Percentiles rank a stretch among this genome's conserved stretches.
phyloP scores from a whole-genome alignment of 352 stramenopile genomes.

The Globisporangium polare region DNA sequence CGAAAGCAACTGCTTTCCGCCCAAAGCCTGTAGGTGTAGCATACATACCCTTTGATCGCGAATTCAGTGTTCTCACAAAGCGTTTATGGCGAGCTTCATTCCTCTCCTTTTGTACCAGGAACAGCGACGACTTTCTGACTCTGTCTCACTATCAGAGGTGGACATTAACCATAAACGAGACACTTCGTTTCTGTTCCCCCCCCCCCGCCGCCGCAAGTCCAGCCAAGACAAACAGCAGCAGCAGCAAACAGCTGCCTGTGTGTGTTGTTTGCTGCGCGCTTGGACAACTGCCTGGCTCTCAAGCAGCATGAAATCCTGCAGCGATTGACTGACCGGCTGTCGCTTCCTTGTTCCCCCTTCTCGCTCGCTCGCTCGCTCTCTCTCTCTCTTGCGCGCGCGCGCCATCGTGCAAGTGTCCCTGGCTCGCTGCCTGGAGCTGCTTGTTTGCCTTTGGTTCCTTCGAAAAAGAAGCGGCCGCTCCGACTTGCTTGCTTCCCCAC shows the following conservation, averaged over 20 bases:
- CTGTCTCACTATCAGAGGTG: not conserved
- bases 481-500: not conserved
- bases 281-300: not conserved
- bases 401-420: not conserved
- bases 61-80: no score
- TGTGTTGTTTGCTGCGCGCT: not conserved
- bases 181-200: not conserved
- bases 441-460: not conserved
- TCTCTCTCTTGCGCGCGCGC: not conserved
- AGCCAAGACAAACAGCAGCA: not conserved
- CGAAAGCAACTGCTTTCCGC: no score
- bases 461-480: not conserved
- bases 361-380: not conserved
- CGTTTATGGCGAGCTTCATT: no score
- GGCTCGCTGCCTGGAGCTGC: not conserved
- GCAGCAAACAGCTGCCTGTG: not conserved
- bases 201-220: no score
- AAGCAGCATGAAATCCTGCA: not conserved
- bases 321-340: not conserved
- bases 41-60: no score
- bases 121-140: no score
- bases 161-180: not conserved
- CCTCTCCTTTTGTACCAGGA: no score
- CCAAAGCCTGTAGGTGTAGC: no score
- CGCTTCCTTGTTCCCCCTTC: not conserved